Conservation (phyloP, 2,329 filamentous ascomycete genomes). For the Colletotrichum sp. region DNA sequence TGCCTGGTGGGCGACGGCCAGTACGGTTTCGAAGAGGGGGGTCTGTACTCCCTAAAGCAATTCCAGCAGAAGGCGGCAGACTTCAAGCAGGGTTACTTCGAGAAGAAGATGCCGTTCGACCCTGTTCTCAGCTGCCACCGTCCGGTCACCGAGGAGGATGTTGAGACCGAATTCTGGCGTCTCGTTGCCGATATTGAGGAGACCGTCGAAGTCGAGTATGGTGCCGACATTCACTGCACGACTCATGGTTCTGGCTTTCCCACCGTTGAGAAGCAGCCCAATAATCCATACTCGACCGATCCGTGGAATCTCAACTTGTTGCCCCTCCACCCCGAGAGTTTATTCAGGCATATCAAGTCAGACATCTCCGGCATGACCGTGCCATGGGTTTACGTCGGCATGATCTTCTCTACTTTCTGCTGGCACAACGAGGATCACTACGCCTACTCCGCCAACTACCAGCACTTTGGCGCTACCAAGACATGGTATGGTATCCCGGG, state of each 20-base stretch:
- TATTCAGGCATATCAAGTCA: conserved; percentile 97
- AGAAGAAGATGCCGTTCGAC: conserved; percentile 87
- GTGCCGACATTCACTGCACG: conserved; percentile 96
- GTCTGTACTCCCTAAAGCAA: conserved; percentile 90
- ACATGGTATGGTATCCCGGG: conserved; percentile 99
- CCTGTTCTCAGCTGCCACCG: conserved; percentile 80
- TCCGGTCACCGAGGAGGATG: conserved; percentile 90
- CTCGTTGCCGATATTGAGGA: conserved; percentile 93
- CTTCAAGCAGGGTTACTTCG: conserved; percentile 95
- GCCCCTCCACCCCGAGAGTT: conserved; percentile 86
- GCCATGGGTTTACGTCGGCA: conserved; percentile 98
- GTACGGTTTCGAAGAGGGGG: conserved; percentile 96
- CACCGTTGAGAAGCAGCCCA: conserved; percentile 88
- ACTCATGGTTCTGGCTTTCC: conserved; percentile 98
- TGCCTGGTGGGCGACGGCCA: conserved; percentile 96
- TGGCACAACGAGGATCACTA: conserved; percentile 99
- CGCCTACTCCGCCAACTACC: conserved; percentile 96
- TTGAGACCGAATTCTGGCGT: conserved; percentile 96
- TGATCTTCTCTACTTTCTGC: conserved; percentile 99
- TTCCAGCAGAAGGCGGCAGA: conserved; percentile 96
- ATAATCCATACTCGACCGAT: conserved; percentile 85
- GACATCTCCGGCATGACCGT: conserved; percentile 99
- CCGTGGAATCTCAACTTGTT: conserved; percentile 96
- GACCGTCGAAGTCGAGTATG: conserved; percentile 97
- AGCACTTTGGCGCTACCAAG: conserved; percentile 97